Conservation (phyloP, 208 protist species). For the Crithidia fasciculata region DNA sequence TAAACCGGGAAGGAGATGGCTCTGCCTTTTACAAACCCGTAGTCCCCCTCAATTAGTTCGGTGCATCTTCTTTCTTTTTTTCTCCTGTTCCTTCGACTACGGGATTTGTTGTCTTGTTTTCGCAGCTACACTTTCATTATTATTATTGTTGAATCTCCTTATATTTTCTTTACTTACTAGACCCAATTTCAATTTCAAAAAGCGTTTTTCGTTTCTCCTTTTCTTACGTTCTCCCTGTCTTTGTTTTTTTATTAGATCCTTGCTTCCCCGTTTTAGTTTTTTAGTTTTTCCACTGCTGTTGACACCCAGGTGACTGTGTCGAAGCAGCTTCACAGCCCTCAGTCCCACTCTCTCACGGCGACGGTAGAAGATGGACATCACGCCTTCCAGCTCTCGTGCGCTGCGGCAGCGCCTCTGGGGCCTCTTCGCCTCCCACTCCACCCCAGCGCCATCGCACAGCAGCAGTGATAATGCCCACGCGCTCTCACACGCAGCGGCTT, state of each 20-base stretch:
- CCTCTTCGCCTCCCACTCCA: slow-evolving; percentile 20
- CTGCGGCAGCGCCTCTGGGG: slow-evolving; percentile 22
- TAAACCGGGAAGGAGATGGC: no score
- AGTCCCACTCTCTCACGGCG: no score
- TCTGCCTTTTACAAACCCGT: no score
- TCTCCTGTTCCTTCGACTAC: no score
- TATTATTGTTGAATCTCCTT: not conserved
- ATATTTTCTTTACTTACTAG: not conserved
- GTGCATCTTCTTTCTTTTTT: no score
- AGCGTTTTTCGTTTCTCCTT: not conserved
- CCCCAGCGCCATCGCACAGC: not conserved
- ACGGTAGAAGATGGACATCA: slow-evolving; percentile 11
- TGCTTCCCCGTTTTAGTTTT: not conserved
- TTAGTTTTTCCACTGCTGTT: not conserved
- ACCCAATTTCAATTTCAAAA: no score
- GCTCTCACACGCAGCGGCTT: slow-evolving; percentile 3
- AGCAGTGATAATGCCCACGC: not conserved
- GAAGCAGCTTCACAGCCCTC: no score
- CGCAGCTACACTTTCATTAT: not conserved
- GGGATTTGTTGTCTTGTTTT: not conserved
- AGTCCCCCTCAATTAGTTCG: no score
- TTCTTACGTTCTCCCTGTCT: not conserved
- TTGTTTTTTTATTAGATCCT: not conserved
- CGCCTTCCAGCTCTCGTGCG: slow-evolving; percentile 26
- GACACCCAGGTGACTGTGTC: no score